Conservation (phyloP, 108 stramenopile genomes). For the Nitzschia putrida region DNA sequence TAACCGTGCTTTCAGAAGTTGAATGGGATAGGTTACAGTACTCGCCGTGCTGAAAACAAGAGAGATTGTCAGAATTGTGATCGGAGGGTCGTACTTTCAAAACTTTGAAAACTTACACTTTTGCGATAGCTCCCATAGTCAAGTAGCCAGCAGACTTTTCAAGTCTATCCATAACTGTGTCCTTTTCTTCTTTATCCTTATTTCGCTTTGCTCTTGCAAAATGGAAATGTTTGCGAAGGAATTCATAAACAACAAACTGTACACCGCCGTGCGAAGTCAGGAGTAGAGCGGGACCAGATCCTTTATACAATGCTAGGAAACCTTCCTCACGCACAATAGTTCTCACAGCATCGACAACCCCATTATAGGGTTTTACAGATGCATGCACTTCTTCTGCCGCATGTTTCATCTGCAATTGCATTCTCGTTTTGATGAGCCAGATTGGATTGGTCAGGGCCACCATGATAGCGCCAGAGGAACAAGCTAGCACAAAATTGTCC, state of each 20-base stretch:
- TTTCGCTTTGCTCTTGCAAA: slow-evolving; percentile 37
- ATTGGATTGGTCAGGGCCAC: slow-evolving; percentile 96
- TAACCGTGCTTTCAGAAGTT: slow-evolving; percentile 94
- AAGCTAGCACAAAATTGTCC: slow-evolving; percentile 72
- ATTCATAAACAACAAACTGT: slow-evolving; percentile 96
- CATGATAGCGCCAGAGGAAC: slow-evolving; percentile 81
- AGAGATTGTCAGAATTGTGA: neutral
- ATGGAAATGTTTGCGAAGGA: slow-evolving; percentile 78
- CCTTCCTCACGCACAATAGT: slow-evolving; percentile 95
- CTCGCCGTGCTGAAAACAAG: slow-evolving; percentile 62
- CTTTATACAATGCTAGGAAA: slow-evolving; percentile 89
- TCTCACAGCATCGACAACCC: slow-evolving; percentile 64
- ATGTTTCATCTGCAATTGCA: slow-evolving; percentile 91
- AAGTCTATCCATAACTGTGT: slow-evolving; percentile 44
- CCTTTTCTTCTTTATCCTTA: slow-evolving; percentile 1
- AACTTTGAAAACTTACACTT: slow-evolving; percentile 69
- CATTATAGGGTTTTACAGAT: slow-evolving; percentile 70
- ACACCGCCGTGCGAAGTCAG: slow-evolving; percentile 96
- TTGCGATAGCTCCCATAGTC: slow-evolving; percentile 81
- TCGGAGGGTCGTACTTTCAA: too few species aligned
- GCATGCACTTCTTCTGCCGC: slow-evolving; percentile 28
- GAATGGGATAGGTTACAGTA: slow-evolving; percentile 89
- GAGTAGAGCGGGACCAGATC: slow-evolving; percentile 89
- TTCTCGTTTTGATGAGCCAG: slow-evolving; percentile 96
- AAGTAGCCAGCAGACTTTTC: slow-evolving; percentile 81